Evolutionary conservation across 345 rosid species (phyloP).

Genomic region (Mallotus nudiflorus): DNA sequence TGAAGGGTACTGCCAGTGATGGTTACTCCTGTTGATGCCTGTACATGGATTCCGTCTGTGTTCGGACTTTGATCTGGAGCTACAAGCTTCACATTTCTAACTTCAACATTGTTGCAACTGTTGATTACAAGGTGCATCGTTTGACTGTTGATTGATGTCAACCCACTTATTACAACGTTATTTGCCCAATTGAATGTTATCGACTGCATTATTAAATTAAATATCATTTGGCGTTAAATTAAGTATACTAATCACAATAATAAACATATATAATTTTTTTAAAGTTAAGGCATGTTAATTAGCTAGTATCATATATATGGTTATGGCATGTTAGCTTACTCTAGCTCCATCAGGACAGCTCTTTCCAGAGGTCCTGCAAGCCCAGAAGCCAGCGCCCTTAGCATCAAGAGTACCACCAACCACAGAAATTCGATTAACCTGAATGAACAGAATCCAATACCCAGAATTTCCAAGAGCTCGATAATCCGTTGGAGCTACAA

Average conservation of each 20-base stretch:
- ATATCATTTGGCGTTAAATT: background rate
- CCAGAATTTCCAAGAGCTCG: conserved; percentile 22
- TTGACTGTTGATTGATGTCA: conserved; percentile 46
- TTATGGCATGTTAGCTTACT: conserved; percentile 19
- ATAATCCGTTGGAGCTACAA: conserved; percentile 34
- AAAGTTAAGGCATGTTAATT: too few relatives aligned
- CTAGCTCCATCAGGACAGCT: conserved; percentile 34
- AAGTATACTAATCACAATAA: too few relatives aligned
- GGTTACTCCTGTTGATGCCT: conserved; percentile 30
- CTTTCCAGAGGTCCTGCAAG: conserved; percentile 27
- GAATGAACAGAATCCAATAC: conserved; percentile 37
- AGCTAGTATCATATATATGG: too few relatives aligned
- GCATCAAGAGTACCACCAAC: conserved; percentile 41
- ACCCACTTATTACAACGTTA: conserved; percentile 32
- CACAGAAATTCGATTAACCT: conserved; percentile 17
- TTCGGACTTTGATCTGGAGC: conserved; percentile 48
- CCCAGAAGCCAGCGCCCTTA: conserved; percentile 35
- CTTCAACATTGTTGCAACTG: conserved; percentile 26
- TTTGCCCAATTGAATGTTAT: conserved; percentile 40
- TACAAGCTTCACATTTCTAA: conserved; percentile 25
- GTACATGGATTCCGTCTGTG: conserved; percentile 55
- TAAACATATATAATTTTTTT: too few relatives aligned
- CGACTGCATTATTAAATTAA: conserved; percentile 32
- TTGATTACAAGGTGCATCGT: conserved; percentile 34
- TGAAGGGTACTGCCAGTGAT: conserved; percentile 28